phyloP scores from a whole-genome alignment of 73 alveolate genomes.

The Effrenium voratum region DNA sequence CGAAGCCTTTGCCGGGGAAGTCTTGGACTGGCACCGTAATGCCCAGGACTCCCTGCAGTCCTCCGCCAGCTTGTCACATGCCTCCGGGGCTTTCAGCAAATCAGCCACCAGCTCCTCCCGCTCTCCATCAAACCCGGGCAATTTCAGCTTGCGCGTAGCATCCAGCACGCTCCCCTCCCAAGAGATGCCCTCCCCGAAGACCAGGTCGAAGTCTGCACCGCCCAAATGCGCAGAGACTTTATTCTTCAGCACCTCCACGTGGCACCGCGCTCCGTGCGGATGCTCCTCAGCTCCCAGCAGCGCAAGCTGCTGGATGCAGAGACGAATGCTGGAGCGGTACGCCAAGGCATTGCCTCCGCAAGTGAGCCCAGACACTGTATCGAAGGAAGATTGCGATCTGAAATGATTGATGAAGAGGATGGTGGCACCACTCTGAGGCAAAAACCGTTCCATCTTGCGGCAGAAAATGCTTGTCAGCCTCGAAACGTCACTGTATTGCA shows the following conservation, averaged over 20 bases:
- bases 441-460: background rate
- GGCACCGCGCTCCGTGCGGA: background rate
- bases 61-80: constrained; percentile 17
- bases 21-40: no score
- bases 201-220: constrained; percentile 16
- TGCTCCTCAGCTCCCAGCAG: background rate
- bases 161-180: constrained; percentile 41
- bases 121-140: background rate
- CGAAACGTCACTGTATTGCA: background rate
- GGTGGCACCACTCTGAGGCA: constrained; percentile 8
- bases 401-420: constrained; percentile 9
- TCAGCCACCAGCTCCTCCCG: background rate
- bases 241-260: constrained; percentile 44
- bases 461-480: background rate
- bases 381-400: no score
- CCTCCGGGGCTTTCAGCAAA: background rate
- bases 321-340: constrained; percentile 15
- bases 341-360: constrained; percentile 17
- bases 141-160: background rate
- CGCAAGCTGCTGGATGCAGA: constrained; percentile 4
- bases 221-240: background rate
- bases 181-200: constrained; percentile 46
- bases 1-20: no score
- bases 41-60: constrained; percentile 28
- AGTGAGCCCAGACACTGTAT: background rate